Evolutionary conservation across 352 stramenopile genomes (phyloP), one percentile per base, ranked within the genome.

Genomic region (Pythium vanterpoolii): DNA sequence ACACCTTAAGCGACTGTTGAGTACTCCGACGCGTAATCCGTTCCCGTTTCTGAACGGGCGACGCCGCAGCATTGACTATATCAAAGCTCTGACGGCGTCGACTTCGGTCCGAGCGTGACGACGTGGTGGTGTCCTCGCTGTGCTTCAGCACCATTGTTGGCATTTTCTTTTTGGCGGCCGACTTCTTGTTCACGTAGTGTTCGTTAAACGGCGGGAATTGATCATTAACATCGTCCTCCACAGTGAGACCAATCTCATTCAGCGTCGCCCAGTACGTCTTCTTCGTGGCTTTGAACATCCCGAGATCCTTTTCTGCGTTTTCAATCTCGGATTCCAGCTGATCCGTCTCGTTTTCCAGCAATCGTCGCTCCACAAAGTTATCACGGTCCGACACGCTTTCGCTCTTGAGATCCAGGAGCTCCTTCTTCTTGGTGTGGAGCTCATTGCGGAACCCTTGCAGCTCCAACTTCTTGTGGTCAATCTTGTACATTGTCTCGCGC

Each of bases 401-500:
- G 2, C 60, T 56, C 54, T 84, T 79, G 27, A 84, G 49, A 23
- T 60, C 42, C 5, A 38, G 13, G n/a, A 69, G 64, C 26, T 77
- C 45, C 16, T 54, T 56, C 38, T 74, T 76, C 64, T 80, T 88
- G 11, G 30, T 45, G 21, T 74, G 54, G 4, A 86, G 58, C 26
- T 81, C 71, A 21, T 36, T 39, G 38, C 71, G 73, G 1, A 62
- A 40, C 7, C 61, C 57, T n/a, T 64, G 49, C 19, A 86, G 62
- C 64, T 85, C 68, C 24, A 83, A 62, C 47, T 83, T 75, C 59
- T 79, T 79, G 58, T 84, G 74, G 21, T 90, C 74, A 28, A 89
- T 72, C 60, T 86, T 87, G 74, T 89, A 77, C 77, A 87, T 85
- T 27, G 77, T 89, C 50, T 89, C 79, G 16, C 79, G 77, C 11